Percentiles rank a stretch among this genome's conserved stretches.
phyloP scores from a whole-genome alignment of 805 yeast genomes.

The Brettanomyces naardenensis region DNA sequence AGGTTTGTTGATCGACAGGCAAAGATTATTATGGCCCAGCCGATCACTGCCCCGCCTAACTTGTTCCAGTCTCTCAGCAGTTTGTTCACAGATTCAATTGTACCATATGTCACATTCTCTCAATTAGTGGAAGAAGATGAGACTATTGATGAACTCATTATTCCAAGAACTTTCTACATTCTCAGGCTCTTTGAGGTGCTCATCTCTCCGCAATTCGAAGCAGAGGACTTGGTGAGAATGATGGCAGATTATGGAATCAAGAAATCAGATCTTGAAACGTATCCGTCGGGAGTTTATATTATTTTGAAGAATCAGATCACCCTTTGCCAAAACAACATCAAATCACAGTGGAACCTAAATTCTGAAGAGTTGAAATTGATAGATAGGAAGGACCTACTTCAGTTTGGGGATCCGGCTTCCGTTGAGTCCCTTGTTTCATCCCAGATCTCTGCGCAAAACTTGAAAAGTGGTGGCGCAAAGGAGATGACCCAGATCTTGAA shows the following conservation, averaged over 20 bases:
- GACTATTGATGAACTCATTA: constrained; percentile 48
- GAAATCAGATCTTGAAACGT: constrained; percentile 49
- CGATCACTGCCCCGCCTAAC: constrained; percentile 53
- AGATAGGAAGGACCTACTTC: constrained; percentile 59
- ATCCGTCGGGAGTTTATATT: constrained; percentile 62
- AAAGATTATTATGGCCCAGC: constrained; percentile 34
- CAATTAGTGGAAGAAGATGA: constrained; percentile 57
- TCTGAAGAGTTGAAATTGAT: constrained; percentile 43
- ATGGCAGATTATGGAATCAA: constrained; percentile 52
- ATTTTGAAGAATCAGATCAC: constrained; percentile 59
- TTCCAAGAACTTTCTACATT: constrained; percentile 58
- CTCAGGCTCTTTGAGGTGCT: constrained; percentile 55
- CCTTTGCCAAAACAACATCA: constrained; percentile 43
- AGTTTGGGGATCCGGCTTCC: constrained; percentile 5
- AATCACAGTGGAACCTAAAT: constrained; percentile 35
- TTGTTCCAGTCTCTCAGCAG: constrained; percentile 49
- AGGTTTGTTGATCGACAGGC: constrained; percentile 29
- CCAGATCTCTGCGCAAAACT: neutral
- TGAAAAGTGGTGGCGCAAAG: constrained; percentile 16
- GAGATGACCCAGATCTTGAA: constrained; percentile 34
- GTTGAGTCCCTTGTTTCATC: neutral
- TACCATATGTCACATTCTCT: constrained; percentile 57
- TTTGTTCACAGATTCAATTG: constrained; percentile 36
- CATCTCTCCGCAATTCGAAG: constrained; percentile 44
- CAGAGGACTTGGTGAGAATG: constrained; percentile 49